Evolutionary conservation across 805 yeast genomes (phyloP), one percentile per base, ranked within the genome.

Genomic region (Pichia insulana): DNA sequence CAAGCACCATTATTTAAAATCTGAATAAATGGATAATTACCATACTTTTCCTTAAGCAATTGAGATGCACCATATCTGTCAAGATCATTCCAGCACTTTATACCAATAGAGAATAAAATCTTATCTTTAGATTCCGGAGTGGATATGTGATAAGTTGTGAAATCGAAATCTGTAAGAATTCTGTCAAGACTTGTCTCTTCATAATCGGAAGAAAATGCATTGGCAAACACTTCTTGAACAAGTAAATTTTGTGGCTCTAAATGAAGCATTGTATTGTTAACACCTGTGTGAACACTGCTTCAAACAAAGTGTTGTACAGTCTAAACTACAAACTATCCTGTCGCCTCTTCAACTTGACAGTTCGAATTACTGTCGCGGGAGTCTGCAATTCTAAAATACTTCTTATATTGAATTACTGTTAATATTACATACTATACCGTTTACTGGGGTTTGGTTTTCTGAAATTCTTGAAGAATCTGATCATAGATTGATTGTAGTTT

Each of bases 131-230:
- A 69, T 51, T 80, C 88, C 2, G 89, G 85, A n/a, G 94, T 90
- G 37, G 95, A 82, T 47, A 92, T 70, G 62, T 90, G 97, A 64
- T 84, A 89, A 26, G 92, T 84, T 39, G 96, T 95, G 66, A 87
- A 87, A 63, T 92, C 99, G 55, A 92, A 92, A 67, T 92, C 99
- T 32, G 95, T 81, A 49, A 92, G 76, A 48, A 90, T 79, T 61
- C 97, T 77, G 64, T 92, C 97, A 49, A 87, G 69, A 6, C 76
- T 65, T 38, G 72, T 60, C 3, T 75, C 71, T 20, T 62, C 65
- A 39, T 65, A 67, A 18, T 69, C 79, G 20, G 68, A 64, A 19
- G 68, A 60, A 41, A 84, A 65, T 39, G 88, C 76, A 58, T 83
- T 95, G 28, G 78, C 73, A 50, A 92, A 71, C 1, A 96, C 79